Evolutionary conservation across 805 yeast species (phyloP), one percentile per base, ranked within the genome.

Genomic region (Lachancea meyersii): DNA sequence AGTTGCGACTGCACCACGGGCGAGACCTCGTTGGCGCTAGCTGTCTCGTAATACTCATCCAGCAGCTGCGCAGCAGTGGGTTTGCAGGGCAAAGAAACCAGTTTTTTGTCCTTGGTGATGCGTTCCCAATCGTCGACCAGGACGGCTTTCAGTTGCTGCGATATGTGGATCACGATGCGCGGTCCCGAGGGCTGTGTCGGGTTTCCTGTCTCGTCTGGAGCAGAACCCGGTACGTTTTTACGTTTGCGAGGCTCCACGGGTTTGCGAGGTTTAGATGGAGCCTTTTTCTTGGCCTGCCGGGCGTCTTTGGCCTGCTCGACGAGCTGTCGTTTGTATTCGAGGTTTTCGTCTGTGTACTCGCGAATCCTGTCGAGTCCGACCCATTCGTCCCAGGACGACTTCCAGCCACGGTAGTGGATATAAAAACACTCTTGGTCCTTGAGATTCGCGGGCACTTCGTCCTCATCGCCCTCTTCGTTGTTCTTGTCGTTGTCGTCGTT

Each of bases 371-470:
- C 80, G 6, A 64, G 62, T 1, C 76, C 73, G 1, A 91, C 91
- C 98, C 98, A 91, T 62, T 91, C 98, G 59, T 91, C 97, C 96
- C 96, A 91, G 45, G 88, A 80, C 14, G 81, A 64, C 56, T 89
- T 91, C 98, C 98, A 91, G 2, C 98, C 97, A 52, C 82, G 83
- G 63, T 91, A 91, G 58, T 93, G 98, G 14, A 91, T 77, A 51
- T 70, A 80, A 63, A 79, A 89, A 23, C 79, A 71, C 17, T 52
- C 51, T 31, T 63, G 65, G 16, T 54, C 61, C 21, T 48, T 50
- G 16, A 70, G 44, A 10, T 66, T 71, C 14, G 53, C 61, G 1
- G 76, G 71, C 9, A 71, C 48, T 13, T 53, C 55, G 11, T 53
- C 46, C n/a, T 47, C 57, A 16, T 26, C 28, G 28, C 13, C 13